Base-by-base conservation (phyloP, 2,329 filamentous ascomycete species). In the Lachnellula arida region DNA sequence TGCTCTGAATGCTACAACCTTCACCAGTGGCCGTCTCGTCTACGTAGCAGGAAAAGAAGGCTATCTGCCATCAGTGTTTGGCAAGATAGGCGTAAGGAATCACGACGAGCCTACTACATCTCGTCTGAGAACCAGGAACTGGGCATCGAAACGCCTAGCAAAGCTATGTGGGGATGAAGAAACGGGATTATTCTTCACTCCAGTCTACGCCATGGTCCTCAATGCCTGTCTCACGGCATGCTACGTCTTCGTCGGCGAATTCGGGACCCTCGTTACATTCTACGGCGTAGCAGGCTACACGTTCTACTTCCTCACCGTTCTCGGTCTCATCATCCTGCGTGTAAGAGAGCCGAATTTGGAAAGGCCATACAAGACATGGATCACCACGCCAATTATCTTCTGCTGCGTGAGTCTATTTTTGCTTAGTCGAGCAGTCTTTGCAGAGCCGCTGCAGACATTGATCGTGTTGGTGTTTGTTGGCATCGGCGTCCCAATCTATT, bases 271-370 rank as follows among this genome's bases (percentile, higher is more conserved):
- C 2, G 81, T 97, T 55, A 97, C 94, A 0, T 99, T 99, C 71
- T 97, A 97, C 74, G 94, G 94, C 55, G 94, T 99, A 12, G 94
- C 94, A 0, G 92, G 92, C 14, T 99, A 99, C 71, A 90, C 90
- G 0, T 99, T 99, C 70, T 99, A 99, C 75, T 99, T 99, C 72
- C 76, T 96, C 54, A 95, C 93, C 0, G 94, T 99, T 0, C 81
- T 99, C 0, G 94, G 94, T 0, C 79, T 99, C 49, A 97, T 99
- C 60, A 82, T 99, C 51, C 78, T 99, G 59, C 81, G 94, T 32
- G 90, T 97, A 32, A 82, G 82, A 60, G 94, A 99, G 72, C 94
- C 94, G 4, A 79, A 86, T 60, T 80, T 99, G 46, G 91, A 97
- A 71, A 77, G 94, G 25, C 93, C 94, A 0, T 99, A 99, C 74